Evolutionary conservation across 2,329 filamentous ascomycete genomes (phyloP), one percentile per base, ranked within the genome.

Genomic region (Ceratocystis cacaofunesta): DNA sequence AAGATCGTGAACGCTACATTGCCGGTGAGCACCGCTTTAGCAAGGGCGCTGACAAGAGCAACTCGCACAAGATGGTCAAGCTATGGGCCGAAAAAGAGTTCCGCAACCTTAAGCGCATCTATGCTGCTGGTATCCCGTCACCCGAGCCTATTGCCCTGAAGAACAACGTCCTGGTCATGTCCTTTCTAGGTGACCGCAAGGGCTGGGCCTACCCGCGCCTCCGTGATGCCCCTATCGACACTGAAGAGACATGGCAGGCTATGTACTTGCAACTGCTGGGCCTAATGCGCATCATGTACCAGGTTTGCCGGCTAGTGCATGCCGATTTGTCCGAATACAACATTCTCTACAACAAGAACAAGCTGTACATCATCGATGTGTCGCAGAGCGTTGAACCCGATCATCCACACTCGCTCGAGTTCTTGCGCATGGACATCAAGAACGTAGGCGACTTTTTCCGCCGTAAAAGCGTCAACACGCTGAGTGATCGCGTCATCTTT

Each of bases 1-100:
- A 97, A 78, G 94, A 99, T 76, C 84, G 94, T 67, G 92, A 96
- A 76, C 88, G 91, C 72, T 99, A 99, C 75, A 94, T 99, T 68
- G 88, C 88, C 0, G 94, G 94, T 69, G 94, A 99, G 76, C 91
- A 92, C 76, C 82, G 94, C 28, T 99, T 99, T 79, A 85, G 90
- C 70, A 82, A 85, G 68, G 92, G 92, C 62, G 94, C 92, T 73
- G 94, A 92, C 77, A 97, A 96, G 79, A 88, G 88, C 70, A 95
- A 91, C 76, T 96, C 91, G 77, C 85, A 92, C 61, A 91, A 92
- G 70, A 97, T 97, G 92, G 92, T 99, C 70, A 95, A 96, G 76
- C 80, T 96, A 28, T 99, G 94, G 94, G 95, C 95, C 0, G 92
- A 99, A 77, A 99, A 99, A 77, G 94, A 99, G 77, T 95, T 95